These are phyloP conservation scores for Dothiorella sarmentorum DNA, from an alignment of 2,329 filamentous ascomycete species.

Conservation along the genomic window DNA sequence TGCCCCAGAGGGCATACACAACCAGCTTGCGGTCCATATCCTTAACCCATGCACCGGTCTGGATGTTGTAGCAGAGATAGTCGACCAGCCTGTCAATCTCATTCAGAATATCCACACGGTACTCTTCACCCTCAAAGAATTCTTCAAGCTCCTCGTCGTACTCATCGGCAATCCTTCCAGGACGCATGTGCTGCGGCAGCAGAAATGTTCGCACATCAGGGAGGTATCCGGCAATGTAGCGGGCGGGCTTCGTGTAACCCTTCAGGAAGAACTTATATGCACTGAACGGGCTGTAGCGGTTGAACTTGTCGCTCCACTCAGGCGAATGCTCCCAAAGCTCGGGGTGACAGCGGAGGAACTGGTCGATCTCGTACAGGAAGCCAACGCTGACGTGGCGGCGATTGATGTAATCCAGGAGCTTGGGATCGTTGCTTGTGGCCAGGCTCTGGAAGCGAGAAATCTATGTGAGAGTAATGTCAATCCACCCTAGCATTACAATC, in stretches of 20 bases:
- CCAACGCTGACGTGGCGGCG: slow-evolving; percentile 22
- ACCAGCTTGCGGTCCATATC: slow-evolving; percentile 23
- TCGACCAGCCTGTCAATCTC: slow-evolving; percentile 26
- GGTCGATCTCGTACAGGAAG: slow-evolving; percentile 29
- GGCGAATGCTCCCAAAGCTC: slow-evolving; percentile 23
- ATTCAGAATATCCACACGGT: slow-evolving; percentile 26
- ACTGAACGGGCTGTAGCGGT: slow-evolving; percentile 22
- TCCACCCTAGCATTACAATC: background rate
- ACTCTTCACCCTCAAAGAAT: slow-evolving; percentile 28
- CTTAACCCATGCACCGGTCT: slow-evolving; percentile 18
- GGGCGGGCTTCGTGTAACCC: slow-evolving; percentile 29
- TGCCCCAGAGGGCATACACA: slow-evolving; percentile 27
- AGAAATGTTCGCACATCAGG: slow-evolving; percentile 20
- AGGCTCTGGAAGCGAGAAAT: slow-evolving; percentile 20
- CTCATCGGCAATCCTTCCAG: slow-evolving; percentile 19
- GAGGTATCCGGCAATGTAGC: slow-evolving; percentile 25
- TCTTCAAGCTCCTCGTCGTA: slow-evolving; percentile 26
- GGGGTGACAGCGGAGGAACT: slow-evolving; percentile 24
- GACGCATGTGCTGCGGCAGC: slow-evolving; percentile 20
- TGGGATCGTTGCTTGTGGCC: slow-evolving; percentile 20
- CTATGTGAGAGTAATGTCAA: background rate
- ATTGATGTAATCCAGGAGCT: slow-evolving; percentile 23
- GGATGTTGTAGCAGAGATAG: slow-evolving; percentile 19
- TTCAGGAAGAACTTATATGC: slow-evolving; percentile 27
- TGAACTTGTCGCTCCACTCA: slow-evolving; percentile 22